Evolutionary conservation across 495 filamentous ascomycete genomes (phyloP).

Genomic region (Apodospora peruviana): DNA sequence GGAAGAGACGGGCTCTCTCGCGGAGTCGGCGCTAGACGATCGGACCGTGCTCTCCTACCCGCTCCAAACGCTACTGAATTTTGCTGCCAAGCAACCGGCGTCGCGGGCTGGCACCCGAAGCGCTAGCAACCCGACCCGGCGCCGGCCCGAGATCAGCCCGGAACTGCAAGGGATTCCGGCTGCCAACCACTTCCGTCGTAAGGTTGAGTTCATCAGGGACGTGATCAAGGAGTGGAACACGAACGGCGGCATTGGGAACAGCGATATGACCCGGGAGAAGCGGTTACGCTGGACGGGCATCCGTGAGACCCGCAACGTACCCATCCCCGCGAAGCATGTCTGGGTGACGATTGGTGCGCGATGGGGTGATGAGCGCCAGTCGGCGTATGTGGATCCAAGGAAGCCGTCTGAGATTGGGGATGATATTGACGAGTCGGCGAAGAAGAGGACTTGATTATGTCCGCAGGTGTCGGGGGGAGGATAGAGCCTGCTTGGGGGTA

Average conservation of each 20-base stretch:
- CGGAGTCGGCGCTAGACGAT: slow-evolving; percentile 59
- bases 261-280: slow-evolving; percentile 40
- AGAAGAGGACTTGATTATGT: too few species aligned
- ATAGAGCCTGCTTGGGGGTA: too few species aligned
- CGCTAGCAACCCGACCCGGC: slow-evolving; percentile 31
- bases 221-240: slow-evolving; percentile 68
- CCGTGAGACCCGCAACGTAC: slow-evolving; percentile 56
- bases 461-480: too few species aligned
- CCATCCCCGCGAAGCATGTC: slow-evolving; percentile 60
- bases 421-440: slow-evolving; percentile 42
- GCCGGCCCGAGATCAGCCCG: slow-evolving; percentile 50
- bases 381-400: slow-evolving; percentile 47
- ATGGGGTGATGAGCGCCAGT: slow-evolving; percentile 58
- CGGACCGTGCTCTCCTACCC: slow-evolving; percentile 56
- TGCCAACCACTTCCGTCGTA: slow-evolving; percentile 74
- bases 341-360: slow-evolving; percentile 80
- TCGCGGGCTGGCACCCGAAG: slow-evolving; percentile 37
- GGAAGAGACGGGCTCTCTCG: slow-evolving; percentile 54
- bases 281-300: slow-evolving; percentile 64
- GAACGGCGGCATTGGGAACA: slow-evolving; percentile 63
- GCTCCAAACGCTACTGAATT: slow-evolving; percentile 53
- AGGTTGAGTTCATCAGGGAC: slow-evolving; percentile 68
- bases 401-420: slow-evolving; percentile 38
- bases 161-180: slow-evolving; percentile 57
- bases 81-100: slow-evolving; percentile 37